A percentile compares a stretch with the other conserved stretches of the same genome.
Conservation (phyloP, 2,329 filamentous ascomycete genomes). For the Nemania sp. region DNA sequence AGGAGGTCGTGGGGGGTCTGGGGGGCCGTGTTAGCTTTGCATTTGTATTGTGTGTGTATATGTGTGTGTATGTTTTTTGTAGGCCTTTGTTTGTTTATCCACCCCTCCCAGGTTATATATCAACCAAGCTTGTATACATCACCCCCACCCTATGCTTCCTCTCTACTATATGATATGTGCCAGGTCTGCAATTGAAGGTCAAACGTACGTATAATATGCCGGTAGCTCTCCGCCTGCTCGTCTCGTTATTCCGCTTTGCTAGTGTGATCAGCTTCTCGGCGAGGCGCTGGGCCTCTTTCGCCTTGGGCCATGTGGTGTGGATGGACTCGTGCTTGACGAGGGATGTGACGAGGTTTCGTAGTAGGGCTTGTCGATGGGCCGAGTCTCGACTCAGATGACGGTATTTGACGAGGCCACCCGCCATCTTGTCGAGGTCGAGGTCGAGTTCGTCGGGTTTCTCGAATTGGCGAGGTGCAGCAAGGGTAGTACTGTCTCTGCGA, state of each 20-base stretch:
- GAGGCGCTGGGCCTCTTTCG: conserved; percentile 93
- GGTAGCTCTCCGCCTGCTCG: conserved; percentile 78
- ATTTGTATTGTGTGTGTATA: neutral
- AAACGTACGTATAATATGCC: conserved; percentile 84
- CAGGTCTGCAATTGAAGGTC: neutral
- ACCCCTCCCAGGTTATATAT: neutral
- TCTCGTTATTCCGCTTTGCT: conserved; percentile 92
- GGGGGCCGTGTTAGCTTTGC: conserved; percentile 54
- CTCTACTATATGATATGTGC: too few species aligned
- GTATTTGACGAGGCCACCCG: conserved; percentile 87
- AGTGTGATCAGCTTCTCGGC: conserved; percentile 95
- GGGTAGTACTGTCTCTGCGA: neutral
- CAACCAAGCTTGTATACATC: neutral
- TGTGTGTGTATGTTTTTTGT: too few species aligned
- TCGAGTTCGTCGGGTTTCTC: conserved; percentile 20
- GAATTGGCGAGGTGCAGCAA: neutral
- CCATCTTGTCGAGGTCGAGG: conserved; percentile 67
- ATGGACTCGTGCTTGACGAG: conserved; percentile 94
- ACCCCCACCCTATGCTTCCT: neutral
- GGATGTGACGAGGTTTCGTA: conserved; percentile 95
- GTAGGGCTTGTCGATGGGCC: conserved; percentile 88
- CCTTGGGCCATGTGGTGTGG: conserved; percentile 94
- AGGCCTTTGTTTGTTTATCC: neutral
- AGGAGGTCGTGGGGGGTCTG: conserved; percentile 78
- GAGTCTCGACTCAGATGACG: conserved; percentile 88